phyloP scores from a whole-genome alignment of 2,329 filamentous ascomycete genomes.

The Tolypocladium tropicale region DNA sequence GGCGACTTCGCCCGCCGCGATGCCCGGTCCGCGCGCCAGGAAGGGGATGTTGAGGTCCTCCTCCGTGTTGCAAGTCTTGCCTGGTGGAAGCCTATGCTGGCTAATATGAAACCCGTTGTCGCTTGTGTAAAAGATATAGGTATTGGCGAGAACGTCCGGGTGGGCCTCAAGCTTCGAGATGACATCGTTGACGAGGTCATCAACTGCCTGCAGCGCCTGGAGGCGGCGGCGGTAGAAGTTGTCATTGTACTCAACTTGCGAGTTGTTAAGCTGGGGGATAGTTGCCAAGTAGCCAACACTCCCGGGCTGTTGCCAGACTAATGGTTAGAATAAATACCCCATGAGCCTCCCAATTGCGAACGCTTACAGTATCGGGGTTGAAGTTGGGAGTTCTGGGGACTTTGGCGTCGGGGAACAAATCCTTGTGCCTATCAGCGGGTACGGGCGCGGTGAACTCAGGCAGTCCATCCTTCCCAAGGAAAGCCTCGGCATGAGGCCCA shows the following conservation, averaged over 20 bases:
- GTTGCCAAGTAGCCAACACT: constrained; percentile 36
- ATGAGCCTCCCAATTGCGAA: not conserved
- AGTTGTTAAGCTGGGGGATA: constrained; percentile 28
- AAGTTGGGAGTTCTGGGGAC: constrained; percentile 56
- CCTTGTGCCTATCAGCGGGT: constrained; percentile 47
- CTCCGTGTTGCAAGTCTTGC: constrained; percentile 48
- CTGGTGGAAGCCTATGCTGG: constrained; percentile 46
- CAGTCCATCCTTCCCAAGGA: not conserved
- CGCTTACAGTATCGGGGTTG: constrained; percentile 46
- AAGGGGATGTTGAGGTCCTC: constrained; percentile 51
- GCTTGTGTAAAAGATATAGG: constrained; percentile 47
- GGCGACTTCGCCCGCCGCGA: constrained; percentile 27
- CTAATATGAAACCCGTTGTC: constrained; percentile 54
- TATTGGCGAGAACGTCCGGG: constrained; percentile 51
- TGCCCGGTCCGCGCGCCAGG: constrained; percentile 43
- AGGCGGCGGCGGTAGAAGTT: constrained; percentile 41
- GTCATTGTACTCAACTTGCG: constrained; percentile 36
- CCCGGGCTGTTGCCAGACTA: constrained; percentile 13
- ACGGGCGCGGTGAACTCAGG: constrained; percentile 36
- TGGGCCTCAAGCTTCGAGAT: constrained; percentile 29
- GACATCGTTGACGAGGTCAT: constrained; percentile 41
- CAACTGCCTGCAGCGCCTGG: constrained; percentile 40
- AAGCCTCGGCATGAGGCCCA: constrained; percentile 50
- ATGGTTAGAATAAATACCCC: not conserved
- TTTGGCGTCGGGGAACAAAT: constrained; percentile 48